These are phyloP conservation scores for Aspergillus carbonarius DNA, from an alignment of 2,329 filamentous ascomycete species.

Conservation along the genomic window DNA sequence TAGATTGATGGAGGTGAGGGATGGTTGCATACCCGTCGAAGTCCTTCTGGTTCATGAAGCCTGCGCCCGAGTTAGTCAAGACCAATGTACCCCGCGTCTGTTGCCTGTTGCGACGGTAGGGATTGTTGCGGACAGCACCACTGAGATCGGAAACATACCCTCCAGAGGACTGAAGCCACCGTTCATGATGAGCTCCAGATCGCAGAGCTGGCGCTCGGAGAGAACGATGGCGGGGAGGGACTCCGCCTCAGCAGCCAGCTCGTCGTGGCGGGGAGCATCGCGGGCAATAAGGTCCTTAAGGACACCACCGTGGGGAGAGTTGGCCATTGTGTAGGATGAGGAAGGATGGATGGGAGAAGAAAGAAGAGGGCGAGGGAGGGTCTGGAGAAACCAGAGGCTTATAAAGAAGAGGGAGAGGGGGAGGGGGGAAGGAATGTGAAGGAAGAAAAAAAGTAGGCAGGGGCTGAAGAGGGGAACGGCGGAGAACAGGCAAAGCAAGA, in stretches of 20 bases:
- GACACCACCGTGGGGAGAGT: slow-evolving; percentile 77
- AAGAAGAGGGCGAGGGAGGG: slow-evolving; percentile 7
- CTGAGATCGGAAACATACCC: slow-evolving; percentile 58
- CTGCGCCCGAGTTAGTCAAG: slow-evolving; percentile 47
- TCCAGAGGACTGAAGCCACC: slow-evolving; percentile 97
- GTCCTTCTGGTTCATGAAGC: slow-evolving; percentile 96
- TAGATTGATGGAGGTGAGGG: neutral
- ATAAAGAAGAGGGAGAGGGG: slow-evolving; percentile 10
- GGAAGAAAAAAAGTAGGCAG: slow-evolving; percentile 2
- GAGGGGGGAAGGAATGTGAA: neutral
- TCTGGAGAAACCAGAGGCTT: slow-evolving; percentile 2
- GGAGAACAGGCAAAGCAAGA: neutral
- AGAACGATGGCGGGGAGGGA: slow-evolving; percentile 79
- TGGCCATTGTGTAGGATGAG: slow-evolving; percentile 44
- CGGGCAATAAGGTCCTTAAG: slow-evolving; percentile 97
- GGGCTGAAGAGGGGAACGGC: neutral
- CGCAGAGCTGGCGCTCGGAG: slow-evolving; percentile 92
- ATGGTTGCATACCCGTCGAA: slow-evolving; percentile 73
- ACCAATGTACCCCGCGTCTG: neutral
- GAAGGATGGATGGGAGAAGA: slow-evolving; percentile 4
- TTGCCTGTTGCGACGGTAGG: neutral
- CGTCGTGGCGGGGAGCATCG: slow-evolving; percentile 76
- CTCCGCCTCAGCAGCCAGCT: slow-evolving; percentile 84
- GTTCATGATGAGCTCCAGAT: slow-evolving; percentile 95
- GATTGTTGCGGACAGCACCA: neutral